Base-by-base conservation (phyloP, 2,329 filamentous ascomycete genomes). In the Fusarium nodosum region DNA sequence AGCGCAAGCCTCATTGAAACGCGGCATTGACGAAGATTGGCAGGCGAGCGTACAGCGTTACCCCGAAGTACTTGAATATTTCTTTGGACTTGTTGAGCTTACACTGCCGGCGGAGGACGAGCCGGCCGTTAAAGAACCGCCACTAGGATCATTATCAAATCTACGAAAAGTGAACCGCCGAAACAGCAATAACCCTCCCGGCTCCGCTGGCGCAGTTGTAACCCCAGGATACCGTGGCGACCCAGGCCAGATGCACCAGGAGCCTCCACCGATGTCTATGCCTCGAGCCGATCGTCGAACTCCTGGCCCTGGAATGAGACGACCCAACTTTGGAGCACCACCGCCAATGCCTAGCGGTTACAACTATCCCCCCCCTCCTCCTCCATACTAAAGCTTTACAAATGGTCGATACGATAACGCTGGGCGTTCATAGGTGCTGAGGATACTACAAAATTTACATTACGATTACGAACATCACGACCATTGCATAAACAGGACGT, bases 11-110 rank as follows among this genome's bases (percentile, higher is more conserved):
- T 84, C 86, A 50, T 83, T 93, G 64, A 93, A 93, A 79, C 86
- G 88, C 51, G 91, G 91, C 64, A 91, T 94, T 73, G 91, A 94
- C 73, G 89, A 92, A 66, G 92, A 94, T 80, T 95, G 92, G 92
- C 87, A 90, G 73, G 84, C 87, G 31, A 91, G 89, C 48, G 91
- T 94, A 39, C 87, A 93, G 73, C 86, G 89, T 56, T 95, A 94
- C 73, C 92, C 92, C 7, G 91, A 94, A 76, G 89, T 94, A n/a
- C 82, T 95, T 56, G 90, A 93, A 78, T 93, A 94, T 79, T 94
- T 91, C 76, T 94, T 91, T 79, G 84, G 87, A 62, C 82, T 94
- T 38, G 90, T 94, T 36, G 87, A 90, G 56, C 77, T 93, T 61
- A 86, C 83, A 24, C 79, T 93, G 7, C 91, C 92, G 1, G 80